Base-by-base conservation (phyloP, 495 filamentous ascomycete species). In the Tuber aestivum region DNA sequence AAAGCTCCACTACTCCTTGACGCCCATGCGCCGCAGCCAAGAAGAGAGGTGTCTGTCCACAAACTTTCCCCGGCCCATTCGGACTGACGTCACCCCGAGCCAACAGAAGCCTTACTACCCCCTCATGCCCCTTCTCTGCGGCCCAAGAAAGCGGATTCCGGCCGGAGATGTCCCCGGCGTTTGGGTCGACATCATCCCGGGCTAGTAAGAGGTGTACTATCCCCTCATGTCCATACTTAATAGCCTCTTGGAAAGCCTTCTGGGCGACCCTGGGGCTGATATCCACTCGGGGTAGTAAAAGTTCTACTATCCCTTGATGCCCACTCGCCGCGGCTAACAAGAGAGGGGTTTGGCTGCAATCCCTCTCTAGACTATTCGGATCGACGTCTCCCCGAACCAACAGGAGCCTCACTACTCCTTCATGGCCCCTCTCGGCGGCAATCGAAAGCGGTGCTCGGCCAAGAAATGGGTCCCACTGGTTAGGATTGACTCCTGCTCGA, bases 21-120 rank as follows among this genome's bases (percentile, higher is more conserved):
- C 86, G 82, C 16, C 85, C 86, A 38, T 75, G 75, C 72, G 73
- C 78, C 38, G 84, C 83, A 38, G 85, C 86, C 76, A 74, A 84
- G 16, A 77, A 84, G 61, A 87, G 81, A 41, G 86, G 83, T 6
- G 82, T 85, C 41, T 81, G 81, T 27, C 80, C 74, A 69, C 77
- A 23, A 35, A 23, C 70, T 21, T 85, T 65, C 72, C 56, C 78
- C 44, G 48, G 70, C 0, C 9, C n/a, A 45, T 80, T 69, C 7
- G 69, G 70, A 21, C 75, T 40, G 21, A 80, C 75, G 44, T 75
- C 79, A 35, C 69, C 70, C 23, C 72, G 72, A n/a, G 69, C 72
- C 32, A 84, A 70, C 3, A 86, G 70, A 12, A 83, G 70, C 40
- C 68, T 72, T 41, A 83, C 81, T 2, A 83, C 78, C 10, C 68